phyloP scores from a whole-genome alignment of 371 early-diverging fungal species.

The Mortierella sp. region DNA sequence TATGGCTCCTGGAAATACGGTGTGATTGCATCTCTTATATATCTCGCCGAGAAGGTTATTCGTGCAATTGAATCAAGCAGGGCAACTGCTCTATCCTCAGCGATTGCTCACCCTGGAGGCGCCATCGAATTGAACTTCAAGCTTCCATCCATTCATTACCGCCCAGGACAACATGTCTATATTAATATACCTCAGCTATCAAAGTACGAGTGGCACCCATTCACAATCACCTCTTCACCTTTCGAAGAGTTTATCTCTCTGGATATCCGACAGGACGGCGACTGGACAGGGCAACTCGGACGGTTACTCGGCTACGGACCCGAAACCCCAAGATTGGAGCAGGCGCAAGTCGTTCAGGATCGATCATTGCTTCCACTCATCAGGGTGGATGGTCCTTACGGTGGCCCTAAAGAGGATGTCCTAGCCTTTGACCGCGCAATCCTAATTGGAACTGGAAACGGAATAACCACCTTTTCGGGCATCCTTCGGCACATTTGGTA shows the following conservation, averaged over 20 bases:
- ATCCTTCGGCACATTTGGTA: slow-evolving; percentile 79
- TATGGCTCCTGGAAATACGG: slow-evolving; percentile 63
- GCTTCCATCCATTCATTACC: slow-evolving; percentile 66
- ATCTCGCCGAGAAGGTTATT: slow-evolving; percentile 67
- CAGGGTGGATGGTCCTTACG: slow-evolving; percentile 88
- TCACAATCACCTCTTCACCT: slow-evolving; percentile 90
- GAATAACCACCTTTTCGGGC: slow-evolving; percentile 83
- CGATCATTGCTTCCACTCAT: slow-evolving; percentile 61
- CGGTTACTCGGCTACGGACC: slow-evolving; percentile 49
- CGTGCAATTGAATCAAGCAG: slow-evolving; percentile 63
- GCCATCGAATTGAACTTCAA: slow-evolving; percentile 76
- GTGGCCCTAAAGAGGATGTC: slow-evolving; percentile 86
- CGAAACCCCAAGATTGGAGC: slow-evolving; percentile 27
- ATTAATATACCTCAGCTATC: slow-evolving; percentile 76
- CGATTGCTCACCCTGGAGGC: slow-evolving; percentile 74
- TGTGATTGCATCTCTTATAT: slow-evolving; percentile 62
- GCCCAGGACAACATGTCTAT: slow-evolving; percentile 81
- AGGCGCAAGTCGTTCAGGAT: slow-evolving; percentile 27
- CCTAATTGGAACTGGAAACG: slow-evolving; percentile 87
- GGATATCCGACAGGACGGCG: slow-evolving; percentile 84
- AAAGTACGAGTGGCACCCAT: slow-evolving; percentile 83
- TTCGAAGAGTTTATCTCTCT: slow-evolving; percentile 78
- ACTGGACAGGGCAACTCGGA: slow-evolving; percentile 81
- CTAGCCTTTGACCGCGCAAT: slow-evolving; percentile 81
- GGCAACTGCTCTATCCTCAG: slow-evolving; percentile 61